phyloP scores from a whole-genome alignment of 164 flowering plant genomes.

The Dillenia turbinata region DNA sequence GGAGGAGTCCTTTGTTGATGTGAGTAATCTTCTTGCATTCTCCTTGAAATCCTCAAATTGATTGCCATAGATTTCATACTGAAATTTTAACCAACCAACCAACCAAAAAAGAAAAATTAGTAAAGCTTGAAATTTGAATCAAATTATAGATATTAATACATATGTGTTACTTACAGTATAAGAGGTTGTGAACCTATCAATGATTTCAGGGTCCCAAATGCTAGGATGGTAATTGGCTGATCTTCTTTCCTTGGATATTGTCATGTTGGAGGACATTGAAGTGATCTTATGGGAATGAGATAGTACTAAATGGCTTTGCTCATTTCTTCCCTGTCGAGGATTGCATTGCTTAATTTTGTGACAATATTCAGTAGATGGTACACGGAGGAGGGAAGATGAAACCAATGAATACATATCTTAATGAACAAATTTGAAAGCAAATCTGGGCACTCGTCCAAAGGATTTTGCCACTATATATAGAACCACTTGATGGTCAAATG shows the following conservation, averaged over 20 bases:
- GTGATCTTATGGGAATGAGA: too few species aligned
- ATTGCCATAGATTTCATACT: conserved; percentile 7
- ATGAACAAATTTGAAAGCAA: too few species aligned
- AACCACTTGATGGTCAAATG: too few species aligned
- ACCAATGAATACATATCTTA: too few species aligned
- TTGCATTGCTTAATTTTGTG: too few species aligned
- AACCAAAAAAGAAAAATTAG: not conserved
- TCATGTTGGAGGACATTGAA: too few species aligned
- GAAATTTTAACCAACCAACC: not conserved
- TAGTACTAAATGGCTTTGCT: too few species aligned
- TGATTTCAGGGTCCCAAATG: conserved; percentile 15
- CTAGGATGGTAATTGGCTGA: conserved; percentile 19
- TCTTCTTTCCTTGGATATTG: not conserved
- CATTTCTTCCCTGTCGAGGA: too few species aligned
- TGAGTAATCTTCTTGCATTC: not conserved
- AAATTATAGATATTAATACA: not conserved
- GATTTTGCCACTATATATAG: too few species aligned
- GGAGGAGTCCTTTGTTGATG: not conserved
- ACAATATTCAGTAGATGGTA: too few species aligned
- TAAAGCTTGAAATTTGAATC: not conserved
- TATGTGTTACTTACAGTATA: conserved; percentile 3
- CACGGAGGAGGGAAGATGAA: too few species aligned
- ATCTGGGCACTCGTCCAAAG: too few species aligned
- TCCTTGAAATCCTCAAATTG: conserved; percentile 11
- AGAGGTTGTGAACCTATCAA: conserved; percentile 10